These are phyloP conservation scores for Tricholoma terreum DNA, from an alignment of 768 basidiomycete genomes.

Conservation along the genomic window DNA sequence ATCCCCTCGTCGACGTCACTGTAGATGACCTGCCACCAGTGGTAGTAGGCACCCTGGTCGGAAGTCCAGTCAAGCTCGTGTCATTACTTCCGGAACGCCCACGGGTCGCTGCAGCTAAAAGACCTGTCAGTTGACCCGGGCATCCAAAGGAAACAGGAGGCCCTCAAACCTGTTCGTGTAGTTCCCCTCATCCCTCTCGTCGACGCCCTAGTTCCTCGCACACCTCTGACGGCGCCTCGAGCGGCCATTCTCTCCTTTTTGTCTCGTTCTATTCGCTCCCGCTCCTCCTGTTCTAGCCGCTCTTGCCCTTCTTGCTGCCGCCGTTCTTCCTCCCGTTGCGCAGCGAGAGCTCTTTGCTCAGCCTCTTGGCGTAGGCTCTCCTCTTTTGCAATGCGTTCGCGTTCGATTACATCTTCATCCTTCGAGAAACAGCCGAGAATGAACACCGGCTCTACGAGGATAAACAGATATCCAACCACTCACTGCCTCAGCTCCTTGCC, in stretches of 20 bases:
- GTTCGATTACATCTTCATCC: constrained; percentile 59
- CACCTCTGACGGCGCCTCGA: constrained; percentile 64
- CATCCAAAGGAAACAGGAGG: background rate
- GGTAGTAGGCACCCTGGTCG: constrained; percentile 16
- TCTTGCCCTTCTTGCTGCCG: constrained; percentile 49
- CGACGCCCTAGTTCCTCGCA: constrained; percentile 69
- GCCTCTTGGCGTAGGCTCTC: constrained; percentile 41
- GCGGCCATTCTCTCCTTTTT: constrained; percentile 35
- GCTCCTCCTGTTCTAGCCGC: constrained; percentile 36
- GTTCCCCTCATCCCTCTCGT: constrained; percentile 47
- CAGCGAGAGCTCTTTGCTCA: constrained; percentile 40
- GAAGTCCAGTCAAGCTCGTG: background rate
- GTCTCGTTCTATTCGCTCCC: constrained; percentile 43
- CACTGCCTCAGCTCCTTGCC: constrained; percentile 73
- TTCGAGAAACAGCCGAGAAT: constrained; percentile 22
- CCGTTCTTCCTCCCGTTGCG: constrained; percentile 39
- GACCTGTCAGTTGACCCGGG: background rate
- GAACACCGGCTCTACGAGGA: background rate
- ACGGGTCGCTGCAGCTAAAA: constrained; percentile 2
- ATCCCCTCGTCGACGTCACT: constrained; percentile 8
- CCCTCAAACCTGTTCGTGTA: constrained; percentile 33
- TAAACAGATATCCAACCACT: constrained; percentile 23
- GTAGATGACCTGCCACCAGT: constrained; percentile 8
- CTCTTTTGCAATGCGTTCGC: constrained; percentile 43
- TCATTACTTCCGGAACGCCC: constrained; percentile 3